Evolutionary conservation across 495 filamentous ascomycete genomes (phyloP).

Genomic region (Terfezia claveryi): DNA sequence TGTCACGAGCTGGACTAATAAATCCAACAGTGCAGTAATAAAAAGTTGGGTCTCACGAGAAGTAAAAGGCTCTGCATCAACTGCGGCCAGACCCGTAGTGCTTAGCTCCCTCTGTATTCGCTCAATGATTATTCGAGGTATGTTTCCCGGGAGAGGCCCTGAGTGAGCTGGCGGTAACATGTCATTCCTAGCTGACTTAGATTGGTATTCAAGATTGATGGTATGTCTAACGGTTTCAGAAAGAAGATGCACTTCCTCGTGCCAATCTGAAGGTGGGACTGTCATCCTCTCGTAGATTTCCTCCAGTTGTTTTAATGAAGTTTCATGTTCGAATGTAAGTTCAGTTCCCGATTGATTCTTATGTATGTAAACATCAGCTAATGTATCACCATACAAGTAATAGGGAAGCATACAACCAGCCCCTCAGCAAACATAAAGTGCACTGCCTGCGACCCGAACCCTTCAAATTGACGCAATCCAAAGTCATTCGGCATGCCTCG

Average conservation of each 20-base stretch:
- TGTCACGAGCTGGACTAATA: constrained; percentile 14
- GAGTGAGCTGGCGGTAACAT: no score
- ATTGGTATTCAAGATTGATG: constrained; percentile 17
- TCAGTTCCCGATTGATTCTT: no score
- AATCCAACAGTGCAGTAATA: constrained; percentile 16
- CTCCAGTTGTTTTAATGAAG: constrained; percentile 1
- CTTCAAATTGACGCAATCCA: not conserved
- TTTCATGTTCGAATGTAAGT: no score
- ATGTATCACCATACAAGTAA: not conserved
- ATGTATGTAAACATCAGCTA: no score
- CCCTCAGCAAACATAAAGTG: constrained; percentile 19
- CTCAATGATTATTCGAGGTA: no score
- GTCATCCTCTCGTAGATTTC: constrained; percentile 14
- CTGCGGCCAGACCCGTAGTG: no score
- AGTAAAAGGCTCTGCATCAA: not conserved
- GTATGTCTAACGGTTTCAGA: constrained; percentile 13
- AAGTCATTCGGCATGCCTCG: constrained; percentile 11
- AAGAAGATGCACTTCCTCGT: constrained; percentile 14
- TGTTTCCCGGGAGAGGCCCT: no score
- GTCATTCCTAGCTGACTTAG: constrained; percentile 1
- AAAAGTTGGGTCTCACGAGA: constrained; percentile 11
- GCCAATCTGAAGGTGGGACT: constrained; percentile 16
- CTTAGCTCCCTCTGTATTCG: no score
- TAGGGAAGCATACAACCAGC: constrained; percentile 14
- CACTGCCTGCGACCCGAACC: constrained; percentile 8